Base-by-base conservation (phyloP, 768 basidiomycete species). In the Xerocomellus intermedius region DNA sequence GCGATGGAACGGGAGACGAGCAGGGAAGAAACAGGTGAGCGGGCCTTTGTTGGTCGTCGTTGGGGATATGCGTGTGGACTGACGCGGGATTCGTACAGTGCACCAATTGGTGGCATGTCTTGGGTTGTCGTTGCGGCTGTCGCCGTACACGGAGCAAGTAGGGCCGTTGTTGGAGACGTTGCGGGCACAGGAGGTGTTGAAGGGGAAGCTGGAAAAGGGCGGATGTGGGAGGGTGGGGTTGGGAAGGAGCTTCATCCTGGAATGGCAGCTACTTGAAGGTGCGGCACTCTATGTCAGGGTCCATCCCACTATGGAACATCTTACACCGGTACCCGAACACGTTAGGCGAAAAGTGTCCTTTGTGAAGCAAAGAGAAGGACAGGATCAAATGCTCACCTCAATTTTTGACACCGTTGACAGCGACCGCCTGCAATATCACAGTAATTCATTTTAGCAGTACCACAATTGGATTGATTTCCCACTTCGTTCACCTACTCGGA, bases 61-160 rank as follows among this genome's bases (percentile, higher is more conserved):
- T 43, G 43, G 13, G 16, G 19, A 3, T 10, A 1, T 22, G 7
- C 13, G 41, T 26, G 28, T 3, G n/a, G n/a, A 14, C 51, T 60
- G 56, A 61, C 24, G 17, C 8, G 16, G 22, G 28, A 28, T 36
- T n/a, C 13, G 30, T n/a, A 33, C 49, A 90, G 91, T 94, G 2
- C 90, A 97, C 68, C 89, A 94, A 13, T 73, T 97, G 39, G 77
- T 82, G 0, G 93, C 91, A 2, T 85, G 87, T 6, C 73, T 98
- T 33, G 94, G 84, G 0, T 81, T 91, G 64, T 70, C 92, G 36
- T 58, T 96, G 38, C 85, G 88, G 14, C 70, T 91, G 30, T 90
- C 91, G 4, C 91, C 94, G 0, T 80, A 77, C 28, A 84, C 81
- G 60, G 82, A 82, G 36, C 78, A 84, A 58, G 61, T 89, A 12